Evolutionary conservation across 169 alveolate genomes (phyloP), one percentile per base, ranked within the genome.

Genomic region (Eimeria acervulina): DNA sequence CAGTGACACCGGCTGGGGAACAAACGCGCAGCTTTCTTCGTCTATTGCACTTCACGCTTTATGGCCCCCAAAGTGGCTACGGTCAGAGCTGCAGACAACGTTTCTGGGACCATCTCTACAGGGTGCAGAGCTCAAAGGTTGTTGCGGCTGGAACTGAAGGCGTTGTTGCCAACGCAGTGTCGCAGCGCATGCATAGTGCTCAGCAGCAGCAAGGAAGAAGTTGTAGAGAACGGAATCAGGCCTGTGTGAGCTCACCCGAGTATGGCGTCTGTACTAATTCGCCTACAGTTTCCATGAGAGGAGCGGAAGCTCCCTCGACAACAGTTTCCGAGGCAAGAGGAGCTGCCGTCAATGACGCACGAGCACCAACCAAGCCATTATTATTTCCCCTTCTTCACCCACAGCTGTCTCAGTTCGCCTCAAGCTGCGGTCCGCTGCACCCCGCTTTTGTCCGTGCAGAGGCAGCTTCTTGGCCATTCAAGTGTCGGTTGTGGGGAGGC

Each of bases 371-470:
- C 52, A 44, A 59, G 93, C 66, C 74, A 36, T 21, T 83, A 40
- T 70, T 88, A 31, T 93, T 93, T 33, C 96, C 96, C 1, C 52
- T 47, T 7, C 90, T 87, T 38, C 93, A 93, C 36, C 93, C 96
- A 1, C 96, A 93, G 88, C 76, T 81, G 33, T 93, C 96, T 2
- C 96, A 81, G n/a, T 93, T 93, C 44, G 74, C 87, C 93, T 13
- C 94, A 19, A 89, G 93, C 36, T 93, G 96, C 26, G 96, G 96
- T 31, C 93, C 93, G 26, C 93, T 93, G 3, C 96, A 93, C 44
- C 96, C 96, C 1, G 93, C 90, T 7, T 93, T 87, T 76, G 96
- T 87, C 66, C 78, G 96, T 28, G 93, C 85, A 61, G 90, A 80
- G 74, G 90, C 83, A 26, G 80, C 90, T 21, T 47, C 80, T n/a